phyloP scores from a whole-genome alignment of 2,329 filamentous ascomycete species.

The Ophiocordyceps camponoti-saundersi region DNA sequence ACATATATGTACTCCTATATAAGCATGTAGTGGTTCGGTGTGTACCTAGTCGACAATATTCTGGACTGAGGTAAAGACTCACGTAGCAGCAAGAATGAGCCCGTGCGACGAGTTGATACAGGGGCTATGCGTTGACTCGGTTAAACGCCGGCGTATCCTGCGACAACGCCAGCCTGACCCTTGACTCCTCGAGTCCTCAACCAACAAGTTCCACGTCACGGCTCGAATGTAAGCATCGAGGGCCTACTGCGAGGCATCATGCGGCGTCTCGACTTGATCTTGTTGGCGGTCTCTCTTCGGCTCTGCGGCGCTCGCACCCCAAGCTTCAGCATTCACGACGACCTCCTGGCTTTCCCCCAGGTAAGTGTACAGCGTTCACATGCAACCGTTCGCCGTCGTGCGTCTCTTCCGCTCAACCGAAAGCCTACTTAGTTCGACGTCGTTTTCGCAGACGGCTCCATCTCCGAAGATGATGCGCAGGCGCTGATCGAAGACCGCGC shows the following conservation, averaged over 20 bases:
- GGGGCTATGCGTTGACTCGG: background rate
- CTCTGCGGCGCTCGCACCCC: conserved; percentile 30
- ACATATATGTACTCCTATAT: too few relatives aligned
- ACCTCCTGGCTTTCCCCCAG: conserved; percentile 74
- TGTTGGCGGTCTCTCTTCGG: conserved; percentile 26
- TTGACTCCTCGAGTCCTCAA: too few relatives aligned
- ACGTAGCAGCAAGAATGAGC: too few relatives aligned
- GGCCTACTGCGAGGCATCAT: conserved; percentile 20
- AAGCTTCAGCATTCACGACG: conserved; percentile 73
- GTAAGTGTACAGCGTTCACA: conserved; percentile 22
- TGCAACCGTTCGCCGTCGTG: background rate
- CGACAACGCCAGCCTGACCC: background rate
- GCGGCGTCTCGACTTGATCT: conserved; percentile 28
- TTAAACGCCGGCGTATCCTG: background rate
- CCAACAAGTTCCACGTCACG: background rate
- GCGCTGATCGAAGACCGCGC: conserved; percentile 31
- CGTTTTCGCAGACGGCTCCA: conserved; percentile 53
- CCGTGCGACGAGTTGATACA: background rate
- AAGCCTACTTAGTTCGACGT: conserved; percentile 53
- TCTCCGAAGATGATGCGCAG: conserved; percentile 54
- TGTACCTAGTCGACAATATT: too few relatives aligned
- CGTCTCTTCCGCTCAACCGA: background rate
- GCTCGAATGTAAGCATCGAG: background rate
- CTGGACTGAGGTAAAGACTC: too few relatives aligned
- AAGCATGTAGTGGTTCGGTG: too few relatives aligned